Conservation (phyloP, 768 basidiomycete genomes). For the Lactarius tabidus region DNA sequence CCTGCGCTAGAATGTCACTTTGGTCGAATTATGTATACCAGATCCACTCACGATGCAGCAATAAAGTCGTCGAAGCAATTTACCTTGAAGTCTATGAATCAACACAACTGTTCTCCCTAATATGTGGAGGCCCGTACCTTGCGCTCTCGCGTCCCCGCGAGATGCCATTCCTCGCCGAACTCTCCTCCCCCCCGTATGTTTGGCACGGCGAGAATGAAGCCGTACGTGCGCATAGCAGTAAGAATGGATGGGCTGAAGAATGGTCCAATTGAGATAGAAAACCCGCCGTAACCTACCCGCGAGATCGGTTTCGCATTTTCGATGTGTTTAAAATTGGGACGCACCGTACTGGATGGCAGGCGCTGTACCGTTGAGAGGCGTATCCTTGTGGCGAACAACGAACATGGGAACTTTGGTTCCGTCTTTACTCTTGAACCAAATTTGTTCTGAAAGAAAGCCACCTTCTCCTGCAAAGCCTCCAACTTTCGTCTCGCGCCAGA, state of each 20-base stretch:
- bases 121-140: conserved; percentile 45
- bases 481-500: conserved; percentile 55
- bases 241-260: conserved; percentile 68
- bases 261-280: conserved; percentile 65
- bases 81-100: conserved; percentile 36
- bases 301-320: background rate
- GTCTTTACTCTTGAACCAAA: conserved; percentile 78
- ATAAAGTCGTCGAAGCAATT: conserved; percentile 85
- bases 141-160: conserved; percentile 61
- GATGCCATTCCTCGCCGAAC: conserved; percentile 85
- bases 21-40: background rate
- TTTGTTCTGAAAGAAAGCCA: conserved; percentile 69
- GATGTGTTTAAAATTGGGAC: conserved; percentile 7
- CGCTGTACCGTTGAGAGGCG: conserved; percentile 67
- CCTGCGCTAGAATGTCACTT: conserved; percentile 34
- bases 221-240: conserved; percentile 69
- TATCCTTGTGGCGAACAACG: conserved; percentile 69
- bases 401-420: conserved; percentile 85
- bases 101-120: no score
- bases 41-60: conserved; percentile 59
- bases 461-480: conserved; percentile 53
- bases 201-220: conserved; percentile 57
- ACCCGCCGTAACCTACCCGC: conserved; percentile 71
- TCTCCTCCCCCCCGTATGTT: conserved; percentile 58
- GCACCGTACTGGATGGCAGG: conserved; percentile 74